Percentiles rank a stretch among this genome's conserved stretches.
phyloP scores from a whole-genome alignment of 2,329 filamentous ascomycete genomes.

The Periconia sp. region DNA sequence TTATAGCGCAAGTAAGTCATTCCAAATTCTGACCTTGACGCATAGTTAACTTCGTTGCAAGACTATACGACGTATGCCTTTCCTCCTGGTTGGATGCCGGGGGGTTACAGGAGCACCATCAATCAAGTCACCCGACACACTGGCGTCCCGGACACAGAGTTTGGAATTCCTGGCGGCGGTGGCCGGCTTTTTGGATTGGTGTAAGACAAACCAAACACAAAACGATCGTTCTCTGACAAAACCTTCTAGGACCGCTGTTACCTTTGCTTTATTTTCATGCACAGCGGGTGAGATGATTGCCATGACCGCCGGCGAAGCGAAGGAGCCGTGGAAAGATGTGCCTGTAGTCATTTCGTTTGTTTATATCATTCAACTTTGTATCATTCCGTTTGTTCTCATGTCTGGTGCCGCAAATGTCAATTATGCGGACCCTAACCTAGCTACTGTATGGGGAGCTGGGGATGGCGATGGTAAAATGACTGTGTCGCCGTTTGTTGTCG shows the following conservation, averaged over 20 bases:
- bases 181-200: constrained; percentile 31
- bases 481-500: constrained; percentile 30
- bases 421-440: constrained; percentile 25
- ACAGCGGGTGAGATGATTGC: constrained; percentile 32
- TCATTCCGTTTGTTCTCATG: constrained; percentile 28
- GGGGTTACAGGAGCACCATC: constrained; percentile 13
- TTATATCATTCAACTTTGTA: constrained; percentile 26
- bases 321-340: constrained; percentile 29
- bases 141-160: constrained; percentile 14
- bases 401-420: constrained; percentile 31
- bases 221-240: constrained; percentile 13
- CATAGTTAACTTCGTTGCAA: background rate
- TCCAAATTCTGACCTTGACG: background rate
- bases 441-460: constrained; percentile 19
- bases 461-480: constrained; percentile 1
- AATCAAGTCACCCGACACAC: background rate
- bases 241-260: constrained; percentile 14
- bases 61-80: constrained; percentile 24
- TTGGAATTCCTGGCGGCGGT: constrained; percentile 23
- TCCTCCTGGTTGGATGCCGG: constrained; percentile 24
- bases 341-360: constrained; percentile 33
- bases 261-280: constrained; percentile 34
- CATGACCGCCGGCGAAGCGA: constrained; percentile 34
- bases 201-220: constrained; percentile 7
- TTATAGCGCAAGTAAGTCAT: constrained; percentile 10